Evolutionary conservation across 768 basidiomycete genomes (phyloP), one percentile per base, ranked within the genome.

Genomic region (Xerocomellus amylosporus): DNA sequence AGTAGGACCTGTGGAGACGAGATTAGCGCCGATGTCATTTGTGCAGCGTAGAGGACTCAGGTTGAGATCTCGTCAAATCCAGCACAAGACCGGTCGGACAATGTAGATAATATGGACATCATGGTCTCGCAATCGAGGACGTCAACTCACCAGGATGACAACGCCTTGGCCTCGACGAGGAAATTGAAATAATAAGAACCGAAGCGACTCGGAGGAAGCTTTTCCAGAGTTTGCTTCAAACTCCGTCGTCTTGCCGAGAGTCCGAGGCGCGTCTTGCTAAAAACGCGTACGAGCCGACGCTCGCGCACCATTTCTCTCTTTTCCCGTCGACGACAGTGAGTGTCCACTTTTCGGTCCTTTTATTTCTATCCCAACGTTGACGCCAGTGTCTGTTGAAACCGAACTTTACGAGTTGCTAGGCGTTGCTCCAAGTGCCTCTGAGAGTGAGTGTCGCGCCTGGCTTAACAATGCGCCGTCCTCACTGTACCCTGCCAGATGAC

Each of bases 91-190:
- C 77, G 76, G 77, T 92, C 82, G 64, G 90, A 90, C 88, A 91
- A 92, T 92, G 90, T 92, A 91, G 90, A 91, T 91, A 90, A 89
- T 67, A 64, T 64, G 61, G 73, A 65, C 83, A 88, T 87, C 86
- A 87, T 78, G 36, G 51, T 36, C 13, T 58, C 54, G 10, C 20
- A 34, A 48, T n/a, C 39, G 36, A 51, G 42, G 42, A 48, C 5
- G 37, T 47, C 7, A 12, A 64, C 69, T 69, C 56, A 69, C 64
- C 61, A 41, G 40, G 39, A 45, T 9, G 48, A 47, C 58, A 4
- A 15, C 14, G 2, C 10, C 30, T 30, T 3, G 39, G 39, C 17
- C 14, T 24, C 24, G 24, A 24, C 13, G 22, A 20, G 43, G 14
- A 13, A 26, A 20, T 38, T 17, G n/a, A 24, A 33, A 30, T 45